Evolutionary conservation across 2,329 filamentous ascomycete species (phyloP), one percentile per base, ranked within the genome.

Genomic region (Didymella arachidicola): DNA sequence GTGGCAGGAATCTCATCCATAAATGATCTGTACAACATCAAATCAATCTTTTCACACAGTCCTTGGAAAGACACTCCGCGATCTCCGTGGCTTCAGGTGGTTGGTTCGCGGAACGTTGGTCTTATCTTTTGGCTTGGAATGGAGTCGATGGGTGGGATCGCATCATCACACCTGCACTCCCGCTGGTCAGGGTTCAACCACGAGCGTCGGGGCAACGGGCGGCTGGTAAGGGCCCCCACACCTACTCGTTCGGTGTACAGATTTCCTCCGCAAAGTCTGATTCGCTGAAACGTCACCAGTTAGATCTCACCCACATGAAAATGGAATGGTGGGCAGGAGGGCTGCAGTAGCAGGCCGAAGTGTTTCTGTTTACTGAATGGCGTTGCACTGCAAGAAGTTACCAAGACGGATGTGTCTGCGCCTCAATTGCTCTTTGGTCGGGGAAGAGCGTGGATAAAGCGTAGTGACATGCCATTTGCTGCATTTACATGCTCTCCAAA

Each of bases 401-500:
- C 38, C 44, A 53, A 53, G 43, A 19, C 39, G 30, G 19, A 38
- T 27, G 45, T 50, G 32, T 49, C 6, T 41, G 45, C 56, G 45
- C 45, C 45, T n/a, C 32, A 27, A 27, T 46, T 45, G 49, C 18
- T 30, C 26, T 32, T 50, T 53, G 50, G 27, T 30, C 22, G 52
- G 49, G 38, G 39, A 44, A 25, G 41, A 39, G 8, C 32, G 42
- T 51, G 7, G 25, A 61, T 41, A 48, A 47, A 49, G 59, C 52
- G 39, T 60, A 59, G 53, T 66, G 46, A 53, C 26, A 55, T 57
- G 51, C 48, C 36, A 57, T 60, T 48, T 51, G 45, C 42, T 48
- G 52, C 39, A 49, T 59, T 45, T 34, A 56, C 57, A 41, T 57
- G 25, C 60, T 62, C 46, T 53, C 46, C 55, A 54, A 49, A 56